Base-by-base conservation (phyloP, 225 moss, liverwort and hornwort genomes). In the Pleurozium schreberi region DNA sequence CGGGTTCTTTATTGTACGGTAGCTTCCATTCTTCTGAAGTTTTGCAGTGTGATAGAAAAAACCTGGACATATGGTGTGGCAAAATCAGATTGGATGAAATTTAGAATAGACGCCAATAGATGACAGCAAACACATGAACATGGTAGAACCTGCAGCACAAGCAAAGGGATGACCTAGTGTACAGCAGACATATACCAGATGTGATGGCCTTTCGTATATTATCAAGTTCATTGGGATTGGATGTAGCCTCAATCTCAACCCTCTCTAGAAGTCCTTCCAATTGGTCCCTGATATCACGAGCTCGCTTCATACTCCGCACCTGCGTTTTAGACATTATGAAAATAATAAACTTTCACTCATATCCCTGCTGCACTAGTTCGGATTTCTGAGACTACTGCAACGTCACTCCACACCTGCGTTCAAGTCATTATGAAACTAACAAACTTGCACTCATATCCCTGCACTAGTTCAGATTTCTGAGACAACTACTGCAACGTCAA, bases 221-320 rank as follows among this genome's bases (percentile, higher is more conserved):
- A 57, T 99, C 98, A 75, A 95, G 94, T 90, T 97, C 95, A 83
- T 93, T 93, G 28, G 96, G 89, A 90, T 96, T 96, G 78, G 96
- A 96, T 21, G 92, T 86, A 31, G 92, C 75, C 91, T 96, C 97
- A 80, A 99, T 96, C 90, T 97, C 98, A 53, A 97, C 98, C 85
- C 98, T 93, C 88, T 99, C 96, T 65, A 99, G 92, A 84, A 97
- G 92, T 79, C 98, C 97, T 94, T 96, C 96, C 71, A 99, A 92
- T 84, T 99, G 98, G 88, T 97, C 98, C 88, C 98, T 93, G 55
- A 99, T 96, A 88, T 97, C 98, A 82, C 97, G 94, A 59, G 98
- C 97, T 86, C 98, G 92, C 90, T 97, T 99, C 98, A 99, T 99
- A 90, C 98, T 99, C 85, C 97, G 93, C 60, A 97, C 96, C 93